Evolutionary conservation across 129 eudicot species (phyloP).

Genomic region (Saposhnikovia divaricata): DNA sequence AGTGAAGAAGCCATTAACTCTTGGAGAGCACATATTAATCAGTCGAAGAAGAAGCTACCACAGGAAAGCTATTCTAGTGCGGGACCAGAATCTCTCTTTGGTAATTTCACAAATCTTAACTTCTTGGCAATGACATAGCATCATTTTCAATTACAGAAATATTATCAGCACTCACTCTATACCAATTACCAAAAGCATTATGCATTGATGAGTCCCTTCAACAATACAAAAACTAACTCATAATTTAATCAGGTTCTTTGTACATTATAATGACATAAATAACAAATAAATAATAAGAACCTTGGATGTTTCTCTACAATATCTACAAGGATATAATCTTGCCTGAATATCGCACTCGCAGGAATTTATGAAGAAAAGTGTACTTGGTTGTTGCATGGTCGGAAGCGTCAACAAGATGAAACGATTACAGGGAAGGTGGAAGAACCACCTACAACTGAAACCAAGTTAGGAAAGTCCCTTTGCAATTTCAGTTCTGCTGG

Average conservation of each 20-base stretch:
- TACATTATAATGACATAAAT: conserved; percentile 16
- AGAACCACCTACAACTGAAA: conserved; percentile 41
- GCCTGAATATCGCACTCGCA: conserved; percentile 23
- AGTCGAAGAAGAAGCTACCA: conserved; percentile 68
- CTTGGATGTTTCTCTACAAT: conserved; percentile 9
- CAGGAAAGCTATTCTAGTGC: conserved; percentile 47
- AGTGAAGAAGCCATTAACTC: conserved; percentile 43
- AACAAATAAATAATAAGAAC: neutral
- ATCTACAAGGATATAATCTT: conserved; percentile 18
- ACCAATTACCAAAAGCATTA: neutral
- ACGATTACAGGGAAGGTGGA: conserved; percentile 32
- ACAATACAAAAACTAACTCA: neutral
- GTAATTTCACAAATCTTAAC: conserved; percentile 25
- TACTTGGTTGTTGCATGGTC: conserved; percentile 47
- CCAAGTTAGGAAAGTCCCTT: conserved; percentile 9
- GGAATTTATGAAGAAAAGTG: conserved; percentile 47
- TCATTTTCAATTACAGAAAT: neutral
- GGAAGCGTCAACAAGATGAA: conserved; percentile 24
- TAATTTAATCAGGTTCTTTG: conserved; percentile 11
- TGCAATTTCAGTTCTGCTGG: neutral
- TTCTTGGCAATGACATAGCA: neutral
- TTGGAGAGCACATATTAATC: conserved; percentile 84
- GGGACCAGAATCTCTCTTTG: conserved; percentile 38
- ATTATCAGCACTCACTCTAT: neutral
- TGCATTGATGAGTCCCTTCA: conserved; percentile 6